Percentiles rank a stretch among this genome's conserved stretches.
Conservation (phyloP, 2,329 filamentous ascomycete species). For the Shiraia bambusicola region DNA sequence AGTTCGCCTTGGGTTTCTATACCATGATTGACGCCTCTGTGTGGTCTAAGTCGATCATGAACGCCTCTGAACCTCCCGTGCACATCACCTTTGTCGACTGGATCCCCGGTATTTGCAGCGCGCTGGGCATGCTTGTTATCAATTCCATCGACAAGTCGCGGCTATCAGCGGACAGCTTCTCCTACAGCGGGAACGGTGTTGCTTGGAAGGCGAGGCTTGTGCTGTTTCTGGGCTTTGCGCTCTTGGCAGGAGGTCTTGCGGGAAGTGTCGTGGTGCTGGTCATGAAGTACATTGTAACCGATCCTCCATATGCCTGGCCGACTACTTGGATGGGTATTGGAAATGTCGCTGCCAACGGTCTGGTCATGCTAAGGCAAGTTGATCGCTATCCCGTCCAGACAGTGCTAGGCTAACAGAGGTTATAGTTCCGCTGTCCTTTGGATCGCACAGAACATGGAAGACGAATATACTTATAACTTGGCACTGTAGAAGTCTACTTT, state of each 20-base stretch:
- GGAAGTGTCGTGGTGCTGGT: slow-evolving; percentile 68
- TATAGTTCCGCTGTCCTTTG: slow-evolving; percentile 64
- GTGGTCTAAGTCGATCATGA: slow-evolving; percentile 62
- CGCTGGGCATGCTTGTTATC: slow-evolving; percentile 70
- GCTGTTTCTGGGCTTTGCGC: slow-evolving; percentile 68
- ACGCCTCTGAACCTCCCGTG: slow-evolving; percentile 56
- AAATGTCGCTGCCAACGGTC: slow-evolving; percentile 64
- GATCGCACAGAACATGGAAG: slow-evolving; percentile 72
- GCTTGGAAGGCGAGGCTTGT: slow-evolving; percentile 72
- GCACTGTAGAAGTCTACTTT: slow-evolving; percentile 51
- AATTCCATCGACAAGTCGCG: slow-evolving; percentile 71
- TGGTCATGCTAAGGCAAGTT: slow-evolving; percentile 67
- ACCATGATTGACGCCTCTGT: slow-evolving; percentile 67
- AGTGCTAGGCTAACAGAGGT: slow-evolving; percentile 19
- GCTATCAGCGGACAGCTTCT: slow-evolving; percentile 64
- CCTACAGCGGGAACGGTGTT: slow-evolving; percentile 64
- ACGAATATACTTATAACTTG: slow-evolving; percentile 70
- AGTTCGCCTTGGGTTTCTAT: slow-evolving; percentile 72
- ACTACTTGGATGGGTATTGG: slow-evolving; percentile 68
- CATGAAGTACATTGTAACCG: slow-evolving; percentile 65
- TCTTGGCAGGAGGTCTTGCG: slow-evolving; percentile 67
- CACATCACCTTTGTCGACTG: slow-evolving; percentile 72
- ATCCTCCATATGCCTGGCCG: slow-evolving; percentile 54
- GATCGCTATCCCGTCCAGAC: neutral
- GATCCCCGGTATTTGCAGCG: slow-evolving; percentile 70